Percentiles rank a stretch among this genome's conserved stretches.
Evolutionary conservation across 495 filamentous ascomycete genomes (phyloP).

Genomic region (Neurospora terricola): DNA sequence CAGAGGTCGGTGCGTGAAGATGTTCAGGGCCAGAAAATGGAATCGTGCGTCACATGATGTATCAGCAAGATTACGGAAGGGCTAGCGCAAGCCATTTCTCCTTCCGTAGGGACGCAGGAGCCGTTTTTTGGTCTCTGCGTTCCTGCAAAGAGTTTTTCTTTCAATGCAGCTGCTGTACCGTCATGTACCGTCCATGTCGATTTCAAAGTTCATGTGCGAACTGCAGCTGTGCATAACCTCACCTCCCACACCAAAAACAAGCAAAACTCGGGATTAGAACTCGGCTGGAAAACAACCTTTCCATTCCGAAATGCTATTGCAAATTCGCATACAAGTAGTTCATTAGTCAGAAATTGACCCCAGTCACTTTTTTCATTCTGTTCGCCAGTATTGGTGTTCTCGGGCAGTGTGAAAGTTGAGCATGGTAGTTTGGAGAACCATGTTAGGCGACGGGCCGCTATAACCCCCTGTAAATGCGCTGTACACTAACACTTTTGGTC

Average conservation of each 20-base stretch:
- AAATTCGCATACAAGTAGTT: background rate
- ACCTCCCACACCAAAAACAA: background rate
- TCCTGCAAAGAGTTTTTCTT: too few relatives aligned
- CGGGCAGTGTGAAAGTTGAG: background rate
- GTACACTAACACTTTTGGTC: background rate
- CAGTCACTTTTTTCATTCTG: background rate
- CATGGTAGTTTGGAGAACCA: background rate
- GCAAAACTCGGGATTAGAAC: background rate
- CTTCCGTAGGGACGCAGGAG: too few relatives aligned
- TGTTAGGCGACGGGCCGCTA: background rate
- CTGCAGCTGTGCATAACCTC: background rate
- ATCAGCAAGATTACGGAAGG: background rate
- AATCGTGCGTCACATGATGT: background rate
- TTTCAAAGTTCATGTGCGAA: too few relatives aligned
- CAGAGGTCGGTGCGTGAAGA: background rate
- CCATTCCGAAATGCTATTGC: accelerated
- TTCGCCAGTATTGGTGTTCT: background rate
- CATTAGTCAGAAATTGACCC: background rate
- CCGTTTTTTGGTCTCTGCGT: background rate
- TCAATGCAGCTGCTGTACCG: background rate
- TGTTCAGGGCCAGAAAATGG: background rate
- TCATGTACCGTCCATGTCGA: too few relatives aligned
- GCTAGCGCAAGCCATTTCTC: too few relatives aligned
- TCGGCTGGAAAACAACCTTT: background rate
- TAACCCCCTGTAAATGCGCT: background rate